Percentiles rank a stretch among this genome's conserved stretches.
Conservation (phyloP, 495 filamentous ascomycete genomes). For the Penicillium chermesinum region DNA sequence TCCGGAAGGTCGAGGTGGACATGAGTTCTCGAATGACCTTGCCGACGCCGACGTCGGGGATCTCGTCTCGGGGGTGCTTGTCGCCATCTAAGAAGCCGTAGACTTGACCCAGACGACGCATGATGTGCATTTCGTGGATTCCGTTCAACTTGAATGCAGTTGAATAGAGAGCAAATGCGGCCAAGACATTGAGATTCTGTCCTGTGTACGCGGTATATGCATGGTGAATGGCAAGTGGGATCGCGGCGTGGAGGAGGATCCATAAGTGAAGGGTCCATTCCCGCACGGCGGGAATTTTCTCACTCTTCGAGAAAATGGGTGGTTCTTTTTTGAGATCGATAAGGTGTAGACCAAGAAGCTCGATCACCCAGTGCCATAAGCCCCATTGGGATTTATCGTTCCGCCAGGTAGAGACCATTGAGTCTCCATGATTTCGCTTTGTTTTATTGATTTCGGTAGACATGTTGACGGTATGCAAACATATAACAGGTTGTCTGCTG, state of each 20-base stretch:
- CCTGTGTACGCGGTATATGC: conserved; percentile 17
- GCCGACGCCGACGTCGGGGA: conserved; percentile 22
- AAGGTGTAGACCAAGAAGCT: conserved; percentile 21
- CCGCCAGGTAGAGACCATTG: conserved; percentile 29
- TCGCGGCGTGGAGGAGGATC: conserved; percentile 20
- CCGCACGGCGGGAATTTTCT: conserved; percentile 20
- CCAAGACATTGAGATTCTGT: conserved; percentile 11
- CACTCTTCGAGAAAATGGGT: conserved; percentile 21
- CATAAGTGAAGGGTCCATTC: conserved; percentile 24
- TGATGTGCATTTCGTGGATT: conserved; percentile 24
- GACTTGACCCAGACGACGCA: conserved; percentile 21
- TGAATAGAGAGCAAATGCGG: conserved; percentile 19
- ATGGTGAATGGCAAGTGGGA: conserved; percentile 20
- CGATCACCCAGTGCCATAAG: conserved; percentile 21
- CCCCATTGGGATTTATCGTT: conserved; percentile 20
- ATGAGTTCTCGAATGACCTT: conserved; percentile 23
- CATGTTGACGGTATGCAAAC: conserved; percentile 1
- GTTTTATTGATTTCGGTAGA: not conserved
- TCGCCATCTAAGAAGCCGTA: conserved; percentile 28
- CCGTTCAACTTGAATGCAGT: conserved; percentile 21
- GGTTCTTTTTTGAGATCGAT: conserved; percentile 11
- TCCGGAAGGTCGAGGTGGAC: conserved; percentile 18
- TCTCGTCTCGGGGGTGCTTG: conserved; percentile 24
- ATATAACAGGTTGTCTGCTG: not conserved
- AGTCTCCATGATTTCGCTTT: conserved; percentile 20